Base-by-base conservation (phyloP, 768 basidiomycete species). In the Clitopilus hobsonii region DNA sequence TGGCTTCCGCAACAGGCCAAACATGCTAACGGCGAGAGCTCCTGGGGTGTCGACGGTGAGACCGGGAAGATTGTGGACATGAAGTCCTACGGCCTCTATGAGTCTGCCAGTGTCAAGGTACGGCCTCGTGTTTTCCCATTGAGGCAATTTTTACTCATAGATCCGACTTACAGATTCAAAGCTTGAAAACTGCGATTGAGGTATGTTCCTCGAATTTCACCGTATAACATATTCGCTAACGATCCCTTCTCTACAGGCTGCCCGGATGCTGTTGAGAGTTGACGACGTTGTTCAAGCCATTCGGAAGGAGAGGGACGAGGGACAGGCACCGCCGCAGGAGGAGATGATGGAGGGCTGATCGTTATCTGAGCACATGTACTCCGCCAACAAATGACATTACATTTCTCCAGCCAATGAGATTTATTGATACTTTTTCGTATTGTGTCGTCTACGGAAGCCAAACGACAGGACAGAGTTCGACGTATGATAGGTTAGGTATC, bases 61-160 rank as follows among this genome's bases (percentile, higher is more conserved):
- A 95, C 90, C 6, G 97, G 97, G 23, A 96, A 95, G 72, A 86
- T 94, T 36, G 90, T 90, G 38, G 92, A 98, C 68, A 98, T 98
- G 96, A 94, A 93, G 68, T 72, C 75, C 47, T 97, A 98, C 68
- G 94, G 94, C 1, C 73, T 99, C 56, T 92, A 92, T 61, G 97
- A 99, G 74, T 93, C 90, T 29, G 94, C 96, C 4, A 94, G 92
- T 60, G 96, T 99, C 66, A 98, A 98, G 80, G 85, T 87, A 56
- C 22, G 67, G 56, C 25, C 45, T 54, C 22, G 26, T 16, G 26
- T 23, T 52, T 24, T 13, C 3, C 49, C 38, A 52, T 14, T 16
- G 45, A 1, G 11, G 38, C 25, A 14, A 26, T 26, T 18, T 22
- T 30, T 27, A 22, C 20, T 49, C 23, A 20, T 18, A 6, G 25